Base-by-base conservation (phyloP, 2,329 filamentous ascomycete genomes). In the Teratosphaeria epicoccoides region DNA sequence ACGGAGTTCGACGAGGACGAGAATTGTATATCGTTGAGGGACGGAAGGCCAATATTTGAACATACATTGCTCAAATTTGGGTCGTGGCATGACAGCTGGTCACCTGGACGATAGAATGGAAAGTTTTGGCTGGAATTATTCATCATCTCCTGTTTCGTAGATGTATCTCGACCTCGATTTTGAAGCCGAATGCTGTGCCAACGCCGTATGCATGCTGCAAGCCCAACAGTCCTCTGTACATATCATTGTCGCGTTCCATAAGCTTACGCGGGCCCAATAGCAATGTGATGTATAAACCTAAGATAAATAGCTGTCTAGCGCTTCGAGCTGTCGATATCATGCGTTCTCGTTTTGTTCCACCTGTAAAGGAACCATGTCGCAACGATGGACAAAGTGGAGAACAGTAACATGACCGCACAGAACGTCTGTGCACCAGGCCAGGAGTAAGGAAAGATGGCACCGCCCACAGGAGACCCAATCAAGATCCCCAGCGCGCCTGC, bases 401-500 rank as follows among this genome's bases (percentile, higher is more conserved):
- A 53, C 5, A 56, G 22, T 46, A 67, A 52, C 23, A 57, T 61
- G 24, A 54, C 61, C 17, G 61, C 64, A 46, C 63, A 64, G 49
- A 68, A 68, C 3, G 51, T 53, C 55, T 65, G 63, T 29, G 63
- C 59, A 3, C 61, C 63, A 2, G 57, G 54, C 65, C 66, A 68
- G 7, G 52, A 59, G 24, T 50, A 24, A 5, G 62, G 58, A 48
- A 63, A 64, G 26, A 65, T 67, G 26, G 59, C 62, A 17, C 64
- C 66, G 6, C 63, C 66, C 1, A 66, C 65, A 0, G 66, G 66
- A 46, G 60, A 60, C 2, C 65, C 66, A 26, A 68, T 67, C 43
- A 67, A 52, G 20, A 68, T 63, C 1, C 64, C 65, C 17, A 65
- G 37, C 2, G 63, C 64, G 4, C 63, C 63, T 7, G 58, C 61